Percentiles rank a stretch among this genome's conserved stretches.
Evolutionary conservation across 306 rosid genomes (phyloP).

Genomic region (Acmispon strigosus): DNA sequence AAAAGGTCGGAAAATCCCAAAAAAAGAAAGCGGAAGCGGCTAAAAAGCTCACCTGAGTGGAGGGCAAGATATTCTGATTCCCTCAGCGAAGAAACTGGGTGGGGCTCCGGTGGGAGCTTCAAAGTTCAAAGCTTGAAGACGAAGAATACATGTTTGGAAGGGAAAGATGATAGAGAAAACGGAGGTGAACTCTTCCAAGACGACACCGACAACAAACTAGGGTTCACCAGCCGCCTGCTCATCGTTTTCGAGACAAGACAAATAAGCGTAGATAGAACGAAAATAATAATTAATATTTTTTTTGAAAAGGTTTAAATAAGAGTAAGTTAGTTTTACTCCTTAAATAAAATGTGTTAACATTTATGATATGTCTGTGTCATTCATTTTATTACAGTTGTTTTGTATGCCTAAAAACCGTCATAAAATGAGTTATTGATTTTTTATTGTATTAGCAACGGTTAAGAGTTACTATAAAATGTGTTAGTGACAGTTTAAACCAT

Average conservation of each 20-base stretch:
- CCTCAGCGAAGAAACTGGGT: not conserved
- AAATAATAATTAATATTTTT: not conserved
- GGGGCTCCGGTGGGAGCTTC: not conserved
- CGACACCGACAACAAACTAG: constrained; percentile 20
- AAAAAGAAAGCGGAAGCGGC: not conserved
- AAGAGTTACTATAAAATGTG: no score
- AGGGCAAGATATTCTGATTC: not conserved
- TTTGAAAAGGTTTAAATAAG: no score
- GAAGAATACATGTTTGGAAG: not conserved
- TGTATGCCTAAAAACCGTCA: no score
- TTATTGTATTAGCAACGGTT: no score
- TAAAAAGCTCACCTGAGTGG: not conserved
- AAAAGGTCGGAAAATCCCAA: not conserved
- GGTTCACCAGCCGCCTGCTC: constrained; percentile 22
- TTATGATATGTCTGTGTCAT: no score
- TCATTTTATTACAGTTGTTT: no score
- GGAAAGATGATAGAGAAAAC: not conserved
- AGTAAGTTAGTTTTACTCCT: no score
- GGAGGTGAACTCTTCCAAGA: not conserved
- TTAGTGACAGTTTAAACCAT: no score
- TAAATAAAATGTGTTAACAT: no score
- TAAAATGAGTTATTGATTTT: no score
- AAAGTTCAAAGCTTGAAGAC: not conserved
- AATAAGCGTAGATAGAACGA: not conserved
- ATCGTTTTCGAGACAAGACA: not conserved